Evolutionary conservation across 805 yeast genomes (phyloP).

Genomic region (Starmerella sirachaensis): DNA sequence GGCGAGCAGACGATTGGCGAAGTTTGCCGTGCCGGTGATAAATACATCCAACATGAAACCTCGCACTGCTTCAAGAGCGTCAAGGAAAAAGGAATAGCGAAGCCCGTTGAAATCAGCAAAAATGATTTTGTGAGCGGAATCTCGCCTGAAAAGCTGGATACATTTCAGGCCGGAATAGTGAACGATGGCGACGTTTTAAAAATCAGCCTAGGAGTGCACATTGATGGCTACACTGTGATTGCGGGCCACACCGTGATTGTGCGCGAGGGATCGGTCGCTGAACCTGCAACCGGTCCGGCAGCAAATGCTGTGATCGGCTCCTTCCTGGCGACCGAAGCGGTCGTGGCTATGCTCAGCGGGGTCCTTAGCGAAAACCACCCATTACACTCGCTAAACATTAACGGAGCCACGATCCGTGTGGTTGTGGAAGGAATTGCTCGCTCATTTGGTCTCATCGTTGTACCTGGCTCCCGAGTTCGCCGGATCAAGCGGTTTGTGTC

Average conservation of each 20-base stretch:
- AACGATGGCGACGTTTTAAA: slow-evolving; percentile 76
- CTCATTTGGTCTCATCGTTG: slow-evolving; percentile 68
- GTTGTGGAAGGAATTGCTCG: slow-evolving; percentile 82
- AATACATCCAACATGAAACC: slow-evolving; percentile 51
- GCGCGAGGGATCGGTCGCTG: slow-evolving; percentile 38
- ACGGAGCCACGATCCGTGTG: slow-evolving; percentile 57
- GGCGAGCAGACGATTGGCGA: slow-evolving; percentile 44
- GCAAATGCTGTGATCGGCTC: slow-evolving; percentile 89
- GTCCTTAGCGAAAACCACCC: slow-evolving; percentile 49
- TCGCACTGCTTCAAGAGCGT: slow-evolving; percentile 41
- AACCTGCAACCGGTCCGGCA: slow-evolving; percentile 70
- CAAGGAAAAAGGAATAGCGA: slow-evolving; percentile 78
- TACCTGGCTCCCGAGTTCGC: slow-evolving; percentile 88
- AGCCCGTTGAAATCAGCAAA: slow-evolving; percentile 80
- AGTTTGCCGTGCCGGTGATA: slow-evolving; percentile 72
- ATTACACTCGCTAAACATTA: slow-evolving; percentile 31
- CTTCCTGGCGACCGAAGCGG: slow-evolving; percentile 78
- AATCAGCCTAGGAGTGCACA: slow-evolving; percentile 74
- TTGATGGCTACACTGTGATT: slow-evolving; percentile 88
- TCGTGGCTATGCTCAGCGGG: slow-evolving; percentile 62
- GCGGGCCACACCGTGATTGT: slow-evolving; percentile 79
- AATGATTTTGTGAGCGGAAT: slow-evolving; percentile 68
- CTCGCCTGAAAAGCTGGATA: slow-evolving; percentile 54
- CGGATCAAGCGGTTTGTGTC: slow-evolving; percentile 86
- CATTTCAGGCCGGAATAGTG: slow-evolving; percentile 35